Conservation (phyloP, 225 moss, liverwort and hornwort species). For the Bryoerythrophyllum caledonicum region DNA sequence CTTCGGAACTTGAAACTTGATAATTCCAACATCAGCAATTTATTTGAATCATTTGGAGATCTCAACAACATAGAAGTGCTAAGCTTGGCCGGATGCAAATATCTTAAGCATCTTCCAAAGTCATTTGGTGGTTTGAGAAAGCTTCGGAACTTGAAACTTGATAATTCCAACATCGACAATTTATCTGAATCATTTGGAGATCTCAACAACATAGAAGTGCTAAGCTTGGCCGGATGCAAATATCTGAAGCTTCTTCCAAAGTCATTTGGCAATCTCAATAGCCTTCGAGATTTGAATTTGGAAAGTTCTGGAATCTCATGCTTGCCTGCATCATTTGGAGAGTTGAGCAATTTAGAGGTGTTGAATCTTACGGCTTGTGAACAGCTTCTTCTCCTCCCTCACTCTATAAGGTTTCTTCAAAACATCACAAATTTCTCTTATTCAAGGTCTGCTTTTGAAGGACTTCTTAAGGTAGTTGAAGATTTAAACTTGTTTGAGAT, state of each 20-base stretch:
- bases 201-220: not conserved
- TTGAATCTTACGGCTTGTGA: not conserved
- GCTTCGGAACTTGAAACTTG: too few relatives aligned
- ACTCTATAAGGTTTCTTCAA: too few relatives aligned
- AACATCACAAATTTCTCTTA: too few relatives aligned
- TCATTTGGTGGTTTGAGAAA: too few relatives aligned
- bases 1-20: not conserved
- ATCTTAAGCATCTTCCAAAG: too few relatives aligned
- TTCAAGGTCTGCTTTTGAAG: too few relatives aligned
- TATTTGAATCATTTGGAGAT: not conserved
- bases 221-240: accelerated
- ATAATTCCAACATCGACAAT: not conserved
- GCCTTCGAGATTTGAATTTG: not conserved
- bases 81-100: not conserved
- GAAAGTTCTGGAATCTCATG: accelerated
- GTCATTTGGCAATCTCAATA: too few relatives aligned
- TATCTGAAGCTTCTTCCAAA: too few relatives aligned
- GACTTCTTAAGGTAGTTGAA: too few relatives aligned
- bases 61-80: not conserved
- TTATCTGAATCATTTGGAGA: not conserved
- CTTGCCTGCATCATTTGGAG: not conserved
- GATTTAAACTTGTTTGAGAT: too few relatives aligned
- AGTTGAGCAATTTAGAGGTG: not conserved
- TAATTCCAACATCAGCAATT: not conserved
- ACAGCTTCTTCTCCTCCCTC: not conserved